phyloP scores from a whole-genome alignment of 2,329 filamentous ascomycete species.

The Clarireedia paspali region DNA sequence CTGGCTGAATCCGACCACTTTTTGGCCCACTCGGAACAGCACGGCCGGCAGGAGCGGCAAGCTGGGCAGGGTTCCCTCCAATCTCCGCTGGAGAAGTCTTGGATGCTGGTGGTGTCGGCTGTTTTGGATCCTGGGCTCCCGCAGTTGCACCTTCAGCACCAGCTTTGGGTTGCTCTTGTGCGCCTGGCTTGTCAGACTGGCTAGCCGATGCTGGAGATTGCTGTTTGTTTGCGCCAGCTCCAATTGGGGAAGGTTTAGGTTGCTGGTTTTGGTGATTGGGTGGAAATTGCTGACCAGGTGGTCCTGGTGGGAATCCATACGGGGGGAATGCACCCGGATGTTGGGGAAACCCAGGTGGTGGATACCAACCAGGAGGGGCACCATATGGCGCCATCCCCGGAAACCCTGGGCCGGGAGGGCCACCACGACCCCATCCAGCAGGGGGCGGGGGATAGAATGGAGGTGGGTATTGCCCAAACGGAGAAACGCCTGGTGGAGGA shows the following conservation, averaged over 20 bases:
- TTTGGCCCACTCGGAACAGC: conserved; percentile 34
- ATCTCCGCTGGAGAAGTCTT: conserved; percentile 53
- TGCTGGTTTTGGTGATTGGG: conserved; percentile 28
- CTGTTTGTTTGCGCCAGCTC: conserved; percentile 42
- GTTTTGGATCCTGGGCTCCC: conserved; percentile 31
- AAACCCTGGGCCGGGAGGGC: conserved; percentile 55
- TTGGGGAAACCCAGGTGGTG: conserved; percentile 50
- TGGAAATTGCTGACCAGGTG: conserved; percentile 52
- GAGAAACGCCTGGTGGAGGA: conserved; percentile 15
- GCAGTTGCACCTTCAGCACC: conserved; percentile 35
- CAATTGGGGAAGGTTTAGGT: conserved; percentile 42
- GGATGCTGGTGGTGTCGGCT: conserved; percentile 52
- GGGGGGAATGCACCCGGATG: not conserved
- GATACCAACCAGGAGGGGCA: conserved; percentile 68
- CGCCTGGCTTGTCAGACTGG: conserved; percentile 28
- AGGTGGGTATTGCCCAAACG: conserved; percentile 35
- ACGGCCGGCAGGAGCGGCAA: conserved; percentile 10
- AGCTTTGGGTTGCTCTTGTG: conserved; percentile 47
- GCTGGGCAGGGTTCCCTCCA: conserved; percentile 34
- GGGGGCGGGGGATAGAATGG: conserved; percentile 35
- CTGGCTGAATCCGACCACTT: conserved; percentile 51
- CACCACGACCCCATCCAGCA: conserved; percentile 41
- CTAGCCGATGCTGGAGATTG: conserved; percentile 37
- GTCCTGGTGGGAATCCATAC: conserved; percentile 60
- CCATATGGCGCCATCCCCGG: conserved; percentile 67